These are phyloP conservation scores for Naumovozyma dairenensis DNA, from an alignment of 805 yeast species.

Conservation along the genomic window DNA sequence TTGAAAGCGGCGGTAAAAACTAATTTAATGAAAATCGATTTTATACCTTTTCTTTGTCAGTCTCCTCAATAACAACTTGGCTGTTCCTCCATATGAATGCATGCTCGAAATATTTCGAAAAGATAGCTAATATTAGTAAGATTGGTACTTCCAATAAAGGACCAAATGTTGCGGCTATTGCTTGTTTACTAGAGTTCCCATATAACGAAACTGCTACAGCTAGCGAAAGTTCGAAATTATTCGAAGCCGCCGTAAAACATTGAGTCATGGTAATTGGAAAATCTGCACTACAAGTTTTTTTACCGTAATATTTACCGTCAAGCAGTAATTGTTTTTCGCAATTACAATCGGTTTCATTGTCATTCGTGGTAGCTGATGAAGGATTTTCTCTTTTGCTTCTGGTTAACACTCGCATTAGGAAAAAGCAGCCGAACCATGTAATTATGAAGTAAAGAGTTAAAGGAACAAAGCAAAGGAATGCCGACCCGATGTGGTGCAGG, in stretches of 20 bases:
- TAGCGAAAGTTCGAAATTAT: slow-evolving; percentile 47
- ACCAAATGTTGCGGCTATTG: slow-evolving; percentile 52
- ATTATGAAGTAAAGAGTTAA: slow-evolving; percentile 38
- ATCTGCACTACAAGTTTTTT: slow-evolving; percentile 29
- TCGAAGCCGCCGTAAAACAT: slow-evolving; percentile 47
- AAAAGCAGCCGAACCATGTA: slow-evolving; percentile 38
- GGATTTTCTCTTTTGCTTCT: slow-evolving; percentile 3
- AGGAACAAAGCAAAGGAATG: slow-evolving; percentile 42
- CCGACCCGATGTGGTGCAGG: slow-evolving; percentile 39
- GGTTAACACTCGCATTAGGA: slow-evolving; percentile 27
- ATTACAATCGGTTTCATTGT: slow-evolving; percentile 28
- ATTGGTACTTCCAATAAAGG: slow-evolving; percentile 53
- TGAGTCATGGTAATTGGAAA: slow-evolving; percentile 40
- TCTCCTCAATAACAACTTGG: background rate
- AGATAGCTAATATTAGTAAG: slow-evolving; percentile 31
- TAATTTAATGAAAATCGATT: background rate
- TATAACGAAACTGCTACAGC: slow-evolving; percentile 45
- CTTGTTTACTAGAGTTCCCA: slow-evolving; percentile 42
- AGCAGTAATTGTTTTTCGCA: slow-evolving; percentile 29
- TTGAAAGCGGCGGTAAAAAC: no score
- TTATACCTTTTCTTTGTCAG: background rate
- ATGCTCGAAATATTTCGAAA: slow-evolving; percentile 29
- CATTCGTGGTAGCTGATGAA: slow-evolving; percentile 8
- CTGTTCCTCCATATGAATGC: slow-evolving; percentile 19
- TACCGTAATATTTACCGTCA: slow-evolving; percentile 18